Conservation (phyloP, 805 yeast species). For the Lipomyces yamadae region DNA sequence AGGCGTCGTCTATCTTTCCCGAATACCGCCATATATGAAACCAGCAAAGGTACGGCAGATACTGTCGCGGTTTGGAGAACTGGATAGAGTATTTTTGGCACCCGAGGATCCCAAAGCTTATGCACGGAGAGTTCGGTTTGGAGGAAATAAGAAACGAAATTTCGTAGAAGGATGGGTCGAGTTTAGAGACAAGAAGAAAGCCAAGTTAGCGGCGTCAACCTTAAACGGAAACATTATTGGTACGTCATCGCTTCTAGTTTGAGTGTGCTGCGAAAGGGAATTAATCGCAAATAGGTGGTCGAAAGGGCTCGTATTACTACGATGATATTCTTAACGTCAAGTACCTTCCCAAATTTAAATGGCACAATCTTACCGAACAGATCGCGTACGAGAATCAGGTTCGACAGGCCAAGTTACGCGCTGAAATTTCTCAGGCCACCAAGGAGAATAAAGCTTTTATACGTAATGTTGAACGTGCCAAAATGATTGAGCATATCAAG, state of each 20-base stretch:
- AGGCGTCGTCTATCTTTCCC: slow-evolving; percentile 91
- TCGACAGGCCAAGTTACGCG: slow-evolving; percentile 82
- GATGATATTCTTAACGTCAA: slow-evolving; percentile 93
- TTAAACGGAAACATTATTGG: slow-evolving; percentile 84
- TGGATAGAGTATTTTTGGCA: slow-evolving; percentile 84
- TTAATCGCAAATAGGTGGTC: slow-evolving; percentile 60
- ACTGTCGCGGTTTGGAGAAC: slow-evolving; percentile 77
- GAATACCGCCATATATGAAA: slow-evolving; percentile 96
- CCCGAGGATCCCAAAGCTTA: slow-evolving; percentile 77
- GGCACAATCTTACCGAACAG: slow-evolving; percentile 93
- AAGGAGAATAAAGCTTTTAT: slow-evolving; percentile 84
- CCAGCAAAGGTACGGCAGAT: slow-evolving; percentile 88
- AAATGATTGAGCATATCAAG: slow-evolving; percentile 73
- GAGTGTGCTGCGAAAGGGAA: neutral
- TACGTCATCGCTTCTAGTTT: neutral
- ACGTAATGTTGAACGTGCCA: slow-evolving; percentile 81
- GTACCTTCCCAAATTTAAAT: slow-evolving; percentile 88
- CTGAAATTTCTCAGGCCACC: slow-evolving; percentile 88
- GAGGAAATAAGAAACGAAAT: slow-evolving; percentile 88
- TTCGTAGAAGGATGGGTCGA: slow-evolving; percentile 98
- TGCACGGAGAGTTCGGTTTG: slow-evolving; percentile 72
- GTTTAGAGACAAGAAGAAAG: slow-evolving; percentile 79
- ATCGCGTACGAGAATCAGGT: slow-evolving; percentile 87
- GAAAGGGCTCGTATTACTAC: slow-evolving; percentile 85
- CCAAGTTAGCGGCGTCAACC: slow-evolving; percentile 83